These are phyloP conservation scores for Chrysopogon serrulatus DNA, from an alignment of 176 grass and related monocot genomes.

Conservation along the genomic window DNA sequence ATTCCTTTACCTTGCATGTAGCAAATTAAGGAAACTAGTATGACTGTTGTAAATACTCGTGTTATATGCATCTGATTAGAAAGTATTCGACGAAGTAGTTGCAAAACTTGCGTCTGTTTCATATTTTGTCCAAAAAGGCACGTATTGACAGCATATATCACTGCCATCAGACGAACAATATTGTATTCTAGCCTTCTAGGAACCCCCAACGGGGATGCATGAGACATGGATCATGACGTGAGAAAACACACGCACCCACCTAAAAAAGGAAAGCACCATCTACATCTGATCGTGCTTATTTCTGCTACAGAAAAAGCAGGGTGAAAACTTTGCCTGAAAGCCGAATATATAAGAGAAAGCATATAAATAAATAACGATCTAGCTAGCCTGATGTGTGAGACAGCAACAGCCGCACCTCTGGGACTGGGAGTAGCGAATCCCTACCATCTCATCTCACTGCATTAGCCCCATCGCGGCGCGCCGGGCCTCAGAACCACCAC, in stretches of 20 bases:
- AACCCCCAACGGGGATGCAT: neutral
- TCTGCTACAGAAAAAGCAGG: neutral
- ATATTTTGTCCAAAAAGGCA: neutral
- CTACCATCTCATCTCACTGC: constrained; percentile 39
- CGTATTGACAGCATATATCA: neutral
- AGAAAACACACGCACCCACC: neutral
- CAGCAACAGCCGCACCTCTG: constrained; percentile 26
- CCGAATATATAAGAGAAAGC: neutral
- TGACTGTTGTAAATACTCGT: neutral
- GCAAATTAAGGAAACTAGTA: no score
- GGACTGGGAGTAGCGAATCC: constrained; percentile 8
- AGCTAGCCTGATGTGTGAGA: neutral
- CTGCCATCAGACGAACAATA: neutral
- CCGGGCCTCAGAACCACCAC: neutral
- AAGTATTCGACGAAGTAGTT: neutral
- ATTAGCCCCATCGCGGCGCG: neutral
- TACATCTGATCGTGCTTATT: neutral
- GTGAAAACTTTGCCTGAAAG: neutral
- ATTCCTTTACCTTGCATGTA: neutral
- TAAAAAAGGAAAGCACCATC: neutral
- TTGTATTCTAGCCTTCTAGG: neutral
- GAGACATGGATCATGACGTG: neutral
- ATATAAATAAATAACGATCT: neutral
- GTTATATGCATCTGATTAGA: neutral
- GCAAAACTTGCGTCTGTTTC: neutral